Evolutionary conservation across 2,329 filamentous ascomycete genomes (phyloP).

Genomic region (Trichoderma simmonsii): DNA sequence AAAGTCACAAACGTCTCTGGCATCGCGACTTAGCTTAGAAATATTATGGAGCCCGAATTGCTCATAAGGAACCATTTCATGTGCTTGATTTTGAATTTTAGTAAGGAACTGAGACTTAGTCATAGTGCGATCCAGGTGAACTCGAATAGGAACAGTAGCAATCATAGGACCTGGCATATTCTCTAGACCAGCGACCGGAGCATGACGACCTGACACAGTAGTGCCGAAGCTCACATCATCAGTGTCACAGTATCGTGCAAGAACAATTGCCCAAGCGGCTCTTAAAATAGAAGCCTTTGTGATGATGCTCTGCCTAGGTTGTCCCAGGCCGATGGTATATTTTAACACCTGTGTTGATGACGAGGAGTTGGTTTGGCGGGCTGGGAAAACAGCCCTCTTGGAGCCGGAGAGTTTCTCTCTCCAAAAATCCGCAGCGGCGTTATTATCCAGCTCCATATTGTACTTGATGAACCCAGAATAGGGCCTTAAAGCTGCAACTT

Average conservation of each 20-base stretch:
- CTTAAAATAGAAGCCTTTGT: constrained; percentile 21
- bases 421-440: constrained; percentile 11
- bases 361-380: background rate
- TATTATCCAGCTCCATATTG: constrained; percentile 11
- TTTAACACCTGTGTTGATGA: background rate
- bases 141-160: constrained; percentile 26
- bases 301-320: background rate
- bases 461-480: constrained; percentile 33
- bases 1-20: constrained; percentile 20
- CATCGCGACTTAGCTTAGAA: constrained; percentile 19
- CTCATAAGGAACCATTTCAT: constrained; percentile 19
- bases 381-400: constrained; percentile 15
- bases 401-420: constrained; percentile 1
- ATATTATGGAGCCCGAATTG: constrained; percentile 23
- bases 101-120: constrained; percentile 41
- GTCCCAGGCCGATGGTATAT: background rate
- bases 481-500: constrained; percentile 25
- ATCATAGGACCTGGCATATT: constrained; percentile 28
- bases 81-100: constrained; percentile 21
- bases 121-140: constrained; percentile 27
- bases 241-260: constrained; percentile 35
- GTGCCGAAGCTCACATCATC: constrained; percentile 30
- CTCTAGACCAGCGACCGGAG: constrained; percentile 24
- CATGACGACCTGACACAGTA: constrained; percentile 26
- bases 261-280: constrained; percentile 31